Evolutionary conservation across 2,329 filamentous ascomycete genomes (phyloP).

Genomic region (Ophiostoma pallidulum): DNA sequence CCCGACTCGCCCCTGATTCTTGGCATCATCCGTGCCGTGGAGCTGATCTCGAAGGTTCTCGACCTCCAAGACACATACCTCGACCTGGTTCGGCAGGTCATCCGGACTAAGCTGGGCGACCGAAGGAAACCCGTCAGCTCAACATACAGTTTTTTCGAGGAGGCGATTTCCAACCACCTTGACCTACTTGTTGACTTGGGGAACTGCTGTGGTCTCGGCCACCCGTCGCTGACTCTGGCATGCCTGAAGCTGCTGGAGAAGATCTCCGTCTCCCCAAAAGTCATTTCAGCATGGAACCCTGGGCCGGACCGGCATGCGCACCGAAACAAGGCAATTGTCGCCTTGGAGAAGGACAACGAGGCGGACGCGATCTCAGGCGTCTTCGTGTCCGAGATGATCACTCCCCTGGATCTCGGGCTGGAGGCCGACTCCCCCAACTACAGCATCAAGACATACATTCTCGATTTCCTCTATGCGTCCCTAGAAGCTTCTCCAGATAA

Average conservation of each 20-base stretch:
- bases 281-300: slow-evolving; percentile 60
- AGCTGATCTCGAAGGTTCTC: slow-evolving; percentile 74
- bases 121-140: slow-evolving; percentile 55
- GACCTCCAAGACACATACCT: slow-evolving; percentile 87
- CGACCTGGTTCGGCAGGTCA: slow-evolving; percentile 71
- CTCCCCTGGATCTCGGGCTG: slow-evolving; percentile 62
- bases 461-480: slow-evolving; percentile 78
- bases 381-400: slow-evolving; percentile 58
- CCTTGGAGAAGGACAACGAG: slow-evolving; percentile 74
- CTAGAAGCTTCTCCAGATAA: slow-evolving; percentile 63
- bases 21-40: slow-evolving; percentile 68
- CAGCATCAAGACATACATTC: slow-evolving; percentile 70
- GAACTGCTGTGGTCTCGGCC: slow-evolving; percentile 75
- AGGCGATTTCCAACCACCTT: slow-evolving; percentile 75
- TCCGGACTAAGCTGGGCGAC: slow-evolving; percentile 56
- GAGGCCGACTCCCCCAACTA: slow-evolving; percentile 64
- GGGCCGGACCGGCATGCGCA: slow-evolving; percentile 53
- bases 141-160: slow-evolving; percentile 81
- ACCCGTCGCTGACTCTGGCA: slow-evolving; percentile 68
- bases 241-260: slow-evolving; percentile 78
- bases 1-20: slow-evolving; percentile 74
- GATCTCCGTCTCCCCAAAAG: slow-evolving; percentile 72
- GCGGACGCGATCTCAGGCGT: slow-evolving; percentile 69
- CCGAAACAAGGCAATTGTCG: slow-evolving; percentile 77
- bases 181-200: slow-evolving; percentile 73